Percentiles rank a stretch among this genome's conserved stretches.
Evolutionary conservation across 140 eudicot species (phyloP).

Genomic region (Bidens hawaiensis): DNA sequence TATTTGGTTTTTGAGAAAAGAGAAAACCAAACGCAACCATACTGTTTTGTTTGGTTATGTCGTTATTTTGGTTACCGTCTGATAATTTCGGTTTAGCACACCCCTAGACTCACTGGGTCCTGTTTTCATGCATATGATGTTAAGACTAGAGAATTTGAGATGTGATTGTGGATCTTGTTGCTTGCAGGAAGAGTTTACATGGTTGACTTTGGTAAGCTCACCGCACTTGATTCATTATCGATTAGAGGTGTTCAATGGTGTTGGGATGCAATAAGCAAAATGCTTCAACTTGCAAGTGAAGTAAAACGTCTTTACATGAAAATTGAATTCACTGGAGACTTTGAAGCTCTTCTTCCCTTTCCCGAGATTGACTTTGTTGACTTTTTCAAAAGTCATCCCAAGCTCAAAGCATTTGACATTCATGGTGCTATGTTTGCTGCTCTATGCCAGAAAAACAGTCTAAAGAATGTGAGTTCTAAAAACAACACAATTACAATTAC

Average conservation of each 20-base stretch:
- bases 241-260: slow-evolving; percentile 90
- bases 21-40: no score
- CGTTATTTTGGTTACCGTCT: no score
- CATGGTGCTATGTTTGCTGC: slow-evolving; percentile 99
- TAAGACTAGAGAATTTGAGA: not conserved
- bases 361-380: slow-evolving; percentile 90
- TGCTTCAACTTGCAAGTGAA: slow-evolving; percentile 83
- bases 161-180: slow-evolving; percentile 4
- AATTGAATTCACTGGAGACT: slow-evolving; percentile 88
- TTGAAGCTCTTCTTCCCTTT: slow-evolving; percentile 67
- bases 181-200: slow-evolving; percentile 62
- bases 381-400: slow-evolving; percentile 74
- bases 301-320: slow-evolving; percentile 81
- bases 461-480: slow-evolving; percentile 53
- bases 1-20: no score
- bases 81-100: no score
- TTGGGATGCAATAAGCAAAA: slow-evolving; percentile 78
- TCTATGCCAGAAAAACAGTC: slow-evolving; percentile 87
- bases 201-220: slow-evolving; percentile 78
- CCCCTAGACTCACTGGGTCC: no score
- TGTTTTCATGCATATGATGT: not conserved
- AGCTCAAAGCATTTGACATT: slow-evolving; percentile 67
- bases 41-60: no score
- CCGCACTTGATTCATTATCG: slow-evolving; percentile 64
- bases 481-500: not conserved